These are phyloP conservation scores for Corylus americana DNA, from an alignment of 306 rosid genomes.

Conservation along the genomic window DNA sequence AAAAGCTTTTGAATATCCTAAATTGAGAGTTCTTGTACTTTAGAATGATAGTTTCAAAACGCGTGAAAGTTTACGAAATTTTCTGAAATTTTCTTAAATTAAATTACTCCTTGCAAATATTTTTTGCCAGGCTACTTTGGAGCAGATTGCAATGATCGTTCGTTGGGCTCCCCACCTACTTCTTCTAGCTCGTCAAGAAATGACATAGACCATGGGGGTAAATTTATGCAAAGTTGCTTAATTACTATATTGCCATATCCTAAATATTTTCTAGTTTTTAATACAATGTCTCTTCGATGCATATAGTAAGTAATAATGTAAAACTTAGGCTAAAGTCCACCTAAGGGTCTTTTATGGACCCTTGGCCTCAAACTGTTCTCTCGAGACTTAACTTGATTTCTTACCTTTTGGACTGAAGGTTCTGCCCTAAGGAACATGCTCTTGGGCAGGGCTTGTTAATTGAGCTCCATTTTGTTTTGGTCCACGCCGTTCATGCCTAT, in stretches of 20 bases:
- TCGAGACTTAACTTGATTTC: background rate
- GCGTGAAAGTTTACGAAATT: too few relatives aligned
- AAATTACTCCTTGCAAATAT: background rate
- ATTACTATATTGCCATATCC: background rate
- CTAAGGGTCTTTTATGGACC: background rate
- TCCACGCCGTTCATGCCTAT: background rate
- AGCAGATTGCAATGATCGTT: conserved; percentile 34
- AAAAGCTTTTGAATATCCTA: too few relatives aligned
- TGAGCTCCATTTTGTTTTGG: background rate
- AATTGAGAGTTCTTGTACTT: too few relatives aligned
- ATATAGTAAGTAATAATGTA: background rate
- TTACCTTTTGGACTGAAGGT: background rate
- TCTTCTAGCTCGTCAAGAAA: conserved; percentile 12
- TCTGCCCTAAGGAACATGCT: background rate
- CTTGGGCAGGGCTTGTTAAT: too few relatives aligned
- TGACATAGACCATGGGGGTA: conserved; percentile 11
- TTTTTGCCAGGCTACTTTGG: conserved; percentile 47
- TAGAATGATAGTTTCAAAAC: too few relatives aligned
- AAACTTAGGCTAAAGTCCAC: background rate
- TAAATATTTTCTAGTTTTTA: background rate
- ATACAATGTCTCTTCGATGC: background rate
- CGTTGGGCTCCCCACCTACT: too few relatives aligned
- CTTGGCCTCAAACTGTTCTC: background rate
- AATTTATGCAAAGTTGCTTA: background rate
- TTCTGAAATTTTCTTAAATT: too few relatives aligned